Conservation (phyloP, 495 filamentous ascomycete genomes). For the Pyrenopolyporus hunteri region DNA sequence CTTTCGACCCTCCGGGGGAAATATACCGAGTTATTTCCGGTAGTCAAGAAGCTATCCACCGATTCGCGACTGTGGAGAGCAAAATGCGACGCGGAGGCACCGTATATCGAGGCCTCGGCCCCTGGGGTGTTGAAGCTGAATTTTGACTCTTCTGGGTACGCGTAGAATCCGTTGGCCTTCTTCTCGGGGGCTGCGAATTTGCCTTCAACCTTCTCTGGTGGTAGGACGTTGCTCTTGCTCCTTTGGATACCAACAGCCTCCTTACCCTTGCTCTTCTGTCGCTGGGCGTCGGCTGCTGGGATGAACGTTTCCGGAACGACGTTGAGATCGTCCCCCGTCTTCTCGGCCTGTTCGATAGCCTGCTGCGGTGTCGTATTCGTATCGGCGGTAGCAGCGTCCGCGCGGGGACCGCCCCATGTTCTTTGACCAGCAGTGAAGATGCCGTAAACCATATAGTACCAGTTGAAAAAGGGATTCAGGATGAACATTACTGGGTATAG, state of each 20-base stretch:
- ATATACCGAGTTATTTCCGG: conserved; percentile 68
- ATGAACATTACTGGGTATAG: conserved; percentile 96
- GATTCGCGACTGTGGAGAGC: conserved; percentile 67
- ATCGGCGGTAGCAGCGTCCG: conserved; percentile 88
- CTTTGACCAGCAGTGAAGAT: conserved; percentile 92
- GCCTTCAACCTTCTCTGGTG: conserved; percentile 75
- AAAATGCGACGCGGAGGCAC: conserved; percentile 46
- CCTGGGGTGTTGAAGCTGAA: conserved; percentile 51
- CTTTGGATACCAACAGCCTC: conserved; percentile 50
- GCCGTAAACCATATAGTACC: conserved; percentile 92
- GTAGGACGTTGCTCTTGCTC: conserved; percentile 65
- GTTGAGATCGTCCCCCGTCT: conserved; percentile 87
- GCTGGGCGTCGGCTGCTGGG: conserved; percentile 64
- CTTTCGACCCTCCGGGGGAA: conserved; percentile 80
- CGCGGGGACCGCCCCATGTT: conserved; percentile 95
- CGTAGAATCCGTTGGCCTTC: conserved; percentile 66
- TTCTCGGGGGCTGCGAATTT: conserved; percentile 68
- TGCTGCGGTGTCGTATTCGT: conserved; percentile 78
- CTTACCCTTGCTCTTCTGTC: conserved; percentile 46
- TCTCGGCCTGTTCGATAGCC: conserved; percentile 80
- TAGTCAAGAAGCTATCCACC: conserved; percentile 74
- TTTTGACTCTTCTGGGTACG: conserved; percentile 66
- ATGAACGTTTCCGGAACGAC: conserved; percentile 91
- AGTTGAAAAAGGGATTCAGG: conserved; percentile 96
- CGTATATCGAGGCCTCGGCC: conserved; percentile 33